A percentile compares a stretch with the other conserved stretches of the same genome.
Conservation (phyloP, 441 rosid genomes). For the Aleurites moluccanus region DNA sequence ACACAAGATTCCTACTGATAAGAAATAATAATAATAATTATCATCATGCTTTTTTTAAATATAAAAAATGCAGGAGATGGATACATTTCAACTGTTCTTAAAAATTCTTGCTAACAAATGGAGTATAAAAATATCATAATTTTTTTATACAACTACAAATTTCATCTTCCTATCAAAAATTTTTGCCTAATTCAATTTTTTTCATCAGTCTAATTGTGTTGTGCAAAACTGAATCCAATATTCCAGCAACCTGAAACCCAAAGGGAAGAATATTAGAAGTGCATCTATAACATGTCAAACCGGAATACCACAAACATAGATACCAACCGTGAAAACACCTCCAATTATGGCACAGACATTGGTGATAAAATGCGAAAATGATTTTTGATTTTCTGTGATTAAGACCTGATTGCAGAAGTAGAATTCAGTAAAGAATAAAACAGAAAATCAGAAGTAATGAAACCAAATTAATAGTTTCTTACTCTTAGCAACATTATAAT, state of each 20-base stretch:
- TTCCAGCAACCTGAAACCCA: conserved; percentile 87
- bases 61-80: not conserved
- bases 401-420: conserved; percentile 53
- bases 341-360: conserved; percentile 98
- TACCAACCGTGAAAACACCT: conserved; percentile 94
- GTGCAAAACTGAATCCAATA: conserved; percentile 82
- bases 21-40: too few species aligned
- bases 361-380: conserved; percentile 95
- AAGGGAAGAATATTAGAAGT: conserved; percentile 8
- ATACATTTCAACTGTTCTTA: conserved; percentile 18
- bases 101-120: conserved; percentile 21
- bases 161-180: conserved; percentile 54
- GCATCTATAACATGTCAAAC: not conserved
- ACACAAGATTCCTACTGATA: too few species aligned
- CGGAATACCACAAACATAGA: conserved; percentile 11
- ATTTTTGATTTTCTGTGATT: conserved; percentile 73
- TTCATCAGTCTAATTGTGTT: conserved; percentile 81
- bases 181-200: conserved; percentile 91
- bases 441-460: not conserved
- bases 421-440: not conserved
- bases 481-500: not conserved
- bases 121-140: conserved; percentile 12
- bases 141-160: conserved; percentile 31
- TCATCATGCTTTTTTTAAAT: conserved; percentile 10
- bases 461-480: not conserved